Conservation (phyloP, 2,329 filamentous ascomycete species). For the Pseudopithomyces chartarum region DNA sequence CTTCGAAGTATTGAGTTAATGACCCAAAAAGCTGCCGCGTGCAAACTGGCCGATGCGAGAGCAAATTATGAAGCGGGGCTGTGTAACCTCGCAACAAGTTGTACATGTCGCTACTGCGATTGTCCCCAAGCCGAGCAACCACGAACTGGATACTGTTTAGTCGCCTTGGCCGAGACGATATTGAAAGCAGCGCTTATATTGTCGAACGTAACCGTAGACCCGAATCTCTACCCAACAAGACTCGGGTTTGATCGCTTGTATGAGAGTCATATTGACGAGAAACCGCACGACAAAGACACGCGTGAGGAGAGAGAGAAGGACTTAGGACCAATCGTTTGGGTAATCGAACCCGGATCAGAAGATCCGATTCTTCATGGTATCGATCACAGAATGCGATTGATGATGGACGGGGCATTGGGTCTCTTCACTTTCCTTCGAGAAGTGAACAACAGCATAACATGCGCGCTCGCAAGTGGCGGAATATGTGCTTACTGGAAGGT, state of each 20-base stretch:
- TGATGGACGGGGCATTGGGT: neutral
- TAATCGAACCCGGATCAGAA: constrained; percentile 2
- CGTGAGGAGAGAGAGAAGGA: neutral
- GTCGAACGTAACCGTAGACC: neutral
- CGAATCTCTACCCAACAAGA: constrained; percentile 1
- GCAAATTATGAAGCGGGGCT: neutral
- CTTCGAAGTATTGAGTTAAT: neutral
- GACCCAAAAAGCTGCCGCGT: neutral
- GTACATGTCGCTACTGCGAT: neutral
- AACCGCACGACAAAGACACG: neutral
- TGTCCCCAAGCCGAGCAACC: neutral
- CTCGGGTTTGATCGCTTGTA: constrained; percentile 3
- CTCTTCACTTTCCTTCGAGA: neutral
- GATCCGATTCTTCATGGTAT: neutral
- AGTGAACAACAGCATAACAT: neutral
- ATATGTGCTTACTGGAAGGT: constrained; percentile 2
- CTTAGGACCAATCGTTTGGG: neutral
- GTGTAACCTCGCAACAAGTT: neutral
- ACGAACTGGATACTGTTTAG: neutral
- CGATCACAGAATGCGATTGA: neutral
- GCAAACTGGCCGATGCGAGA: neutral
- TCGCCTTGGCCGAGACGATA: constrained; percentile 2
- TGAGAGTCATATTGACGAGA: neutral
- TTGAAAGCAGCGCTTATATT: constrained; percentile 1
- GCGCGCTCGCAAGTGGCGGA: neutral